Evolutionary conservation across 805 yeast species (phyloP), one percentile per base, ranked within the genome.

Genomic region (Wickerhamomyces queroliae): DNA sequence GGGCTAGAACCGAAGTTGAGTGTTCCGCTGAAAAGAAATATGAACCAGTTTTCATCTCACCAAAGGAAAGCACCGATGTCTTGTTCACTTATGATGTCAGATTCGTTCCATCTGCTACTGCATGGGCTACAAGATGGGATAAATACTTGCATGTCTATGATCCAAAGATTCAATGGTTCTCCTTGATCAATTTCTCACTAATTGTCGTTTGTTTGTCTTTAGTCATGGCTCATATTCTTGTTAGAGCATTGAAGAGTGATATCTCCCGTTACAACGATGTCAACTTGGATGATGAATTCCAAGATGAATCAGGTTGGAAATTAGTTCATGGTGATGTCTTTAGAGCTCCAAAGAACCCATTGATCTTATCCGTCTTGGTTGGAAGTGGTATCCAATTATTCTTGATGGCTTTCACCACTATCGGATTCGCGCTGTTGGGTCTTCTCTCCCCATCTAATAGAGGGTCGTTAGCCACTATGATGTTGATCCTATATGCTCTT

Each of bases 101-200:
- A 26, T 93, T 91, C 71, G 59, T 64, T 17, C 74, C 74, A 39
- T 82, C 91, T 8, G 70, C 68, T 6, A 85, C 93, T 3, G 77
- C 80, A 4, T 93, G 98, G 98, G 98, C 97, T 25, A 91, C 98
- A 3, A 80, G 99, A 66, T 93, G 99, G 99, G 99, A 93, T 62
- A 87, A 88, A 62, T 93, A 93, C 59, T 70, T 93, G 54, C 95
- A 87, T 52, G 93, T 85, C 19, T 84, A 81, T 59, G 95, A 87
- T 57, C 95, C 97, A 41, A 83, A 83, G 57, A 85, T 93, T 51
- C 97, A 93, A 66, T 91, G 98, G 97, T 86, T 89, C 54, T 88
- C 97, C 2, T 75, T 93, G 52, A 66, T 89, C 49, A 89, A 89
- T 64, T 88, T 95, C 46, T 79, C 95, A 4, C 61, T 90, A 40